Percentiles rank a stretch among this genome's conserved stretches.
phyloP scores from a whole-genome alignment of 2,329 filamentous ascomycete species.

The Cladosporium sphaerospermum region DNA sequence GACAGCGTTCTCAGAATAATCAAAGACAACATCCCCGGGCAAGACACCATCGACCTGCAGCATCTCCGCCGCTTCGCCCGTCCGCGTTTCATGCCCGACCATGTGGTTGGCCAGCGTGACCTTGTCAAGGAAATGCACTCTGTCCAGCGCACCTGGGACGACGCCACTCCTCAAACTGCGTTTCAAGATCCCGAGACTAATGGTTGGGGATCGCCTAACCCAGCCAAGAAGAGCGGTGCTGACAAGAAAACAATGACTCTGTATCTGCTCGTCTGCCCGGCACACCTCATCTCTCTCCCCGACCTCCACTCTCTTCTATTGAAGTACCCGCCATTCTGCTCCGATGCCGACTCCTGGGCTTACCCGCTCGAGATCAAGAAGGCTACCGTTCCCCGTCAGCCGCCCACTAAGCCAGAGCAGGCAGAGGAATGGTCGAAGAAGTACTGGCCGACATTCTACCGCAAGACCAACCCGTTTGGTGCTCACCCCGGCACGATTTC shows the following conservation, averaged over 20 bases:
- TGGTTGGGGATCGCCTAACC: constrained; percentile 51
- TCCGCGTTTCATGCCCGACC: constrained; percentile 32
- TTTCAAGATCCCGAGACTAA: constrained; percentile 26
- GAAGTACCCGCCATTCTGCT: constrained; percentile 35
- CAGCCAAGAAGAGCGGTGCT: constrained; percentile 52
- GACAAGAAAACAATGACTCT: constrained; percentile 31
- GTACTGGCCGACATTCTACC: constrained; percentile 82
- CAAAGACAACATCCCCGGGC: constrained; percentile 39
- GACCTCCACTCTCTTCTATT: constrained; percentile 43
- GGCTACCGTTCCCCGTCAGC: constrained; percentile 63
- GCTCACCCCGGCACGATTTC: constrained; percentile 71
- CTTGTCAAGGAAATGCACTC: constrained; percentile 29
- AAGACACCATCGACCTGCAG: constrained; percentile 40
- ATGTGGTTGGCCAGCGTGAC: constrained; percentile 28
- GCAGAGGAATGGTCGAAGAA: constrained; percentile 66
- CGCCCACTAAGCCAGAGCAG: constrained; percentile 70
- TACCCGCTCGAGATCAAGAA: constrained; percentile 51
- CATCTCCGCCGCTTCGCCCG: constrained; percentile 73
- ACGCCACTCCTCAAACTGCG: constrained; percentile 23
- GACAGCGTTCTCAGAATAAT: constrained; percentile 35
- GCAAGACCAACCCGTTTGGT: constrained; percentile 80
- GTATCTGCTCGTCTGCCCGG: constrained; percentile 48
- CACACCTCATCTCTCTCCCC: constrained; percentile 46
- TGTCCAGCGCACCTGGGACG: constrained; percentile 27
- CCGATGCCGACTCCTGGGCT: constrained; percentile 30